Base-by-base conservation (phyloP, 2,329 filamentous ascomycete species). In the Ophiostoma sp. region DNA sequence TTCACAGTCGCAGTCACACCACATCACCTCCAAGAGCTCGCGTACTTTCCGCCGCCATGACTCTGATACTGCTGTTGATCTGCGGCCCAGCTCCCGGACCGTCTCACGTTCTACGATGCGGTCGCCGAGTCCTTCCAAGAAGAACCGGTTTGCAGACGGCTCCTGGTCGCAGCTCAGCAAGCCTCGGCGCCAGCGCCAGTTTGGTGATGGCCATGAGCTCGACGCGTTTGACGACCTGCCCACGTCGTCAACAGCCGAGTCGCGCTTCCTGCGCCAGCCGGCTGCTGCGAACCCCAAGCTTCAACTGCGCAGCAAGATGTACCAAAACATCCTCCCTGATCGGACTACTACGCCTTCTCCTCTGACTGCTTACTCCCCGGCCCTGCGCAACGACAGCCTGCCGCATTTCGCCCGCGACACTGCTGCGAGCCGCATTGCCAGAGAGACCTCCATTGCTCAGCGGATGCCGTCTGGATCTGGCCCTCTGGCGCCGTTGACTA, bases 181-280 rank as follows among this genome's bases (percentile, higher is more conserved):
- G 80, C 94, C 94, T 2, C 86, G 89, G 48, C 87, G 90, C 55
- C 85, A 86, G 74, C 88, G 90, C 63, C 90, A 93, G 78, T 99
- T 97, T 83, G 96, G 96, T 15, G 94, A 98, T 81, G 96, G 96
- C 19, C 92, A 92, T 74, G 96, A 99, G 82, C 86, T 99, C 45
- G 95, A 98, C 77, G 90, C 88, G 2, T 98, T 99, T 80, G 96
- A 99, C 80, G 96, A 99, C 82, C 84, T 99, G 72, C 95, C 95
- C 1, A 98, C 95, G 0, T 98, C 95, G 19, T 90, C 88, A 15
- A 89, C 92, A 74, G 88, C 90, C 17, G 96, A 99, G 82, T 94
- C 90, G 75, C 92, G 90, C 78, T 99, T 90, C 79, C 86, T 94
- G 75, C 97, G 95, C 81, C 90, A 92, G 78, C 95, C 96, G 2